These are phyloP conservation scores for Apiospora hydei DNA, from an alignment of 2,329 filamentous ascomycete species.

Conservation along the genomic window DNA sequence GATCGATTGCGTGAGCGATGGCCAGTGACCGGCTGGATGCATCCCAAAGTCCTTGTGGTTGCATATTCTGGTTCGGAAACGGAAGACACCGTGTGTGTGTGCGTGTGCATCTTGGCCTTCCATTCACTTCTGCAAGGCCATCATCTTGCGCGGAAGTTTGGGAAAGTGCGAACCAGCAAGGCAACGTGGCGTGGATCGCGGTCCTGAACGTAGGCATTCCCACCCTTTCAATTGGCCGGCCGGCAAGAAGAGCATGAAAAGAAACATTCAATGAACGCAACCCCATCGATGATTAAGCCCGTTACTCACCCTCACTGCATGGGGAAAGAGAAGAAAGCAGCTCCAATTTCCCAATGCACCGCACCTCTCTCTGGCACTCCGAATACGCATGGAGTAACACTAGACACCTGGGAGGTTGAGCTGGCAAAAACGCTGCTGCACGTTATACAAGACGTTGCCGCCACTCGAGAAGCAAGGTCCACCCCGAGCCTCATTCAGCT, in stretches of 20 bases:
- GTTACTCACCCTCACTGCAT: neutral
- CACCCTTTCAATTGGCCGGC: no score
- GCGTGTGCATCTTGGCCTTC: neutral
- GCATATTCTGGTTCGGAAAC: neutral
- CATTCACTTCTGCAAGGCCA: neutral
- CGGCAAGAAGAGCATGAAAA: neutral
- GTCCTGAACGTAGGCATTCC: neutral
- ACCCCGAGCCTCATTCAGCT: slow-evolving; percentile 11
- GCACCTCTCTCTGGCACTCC: neutral
- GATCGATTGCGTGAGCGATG: neutral
- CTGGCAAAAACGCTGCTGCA: slow-evolving; percentile 1
- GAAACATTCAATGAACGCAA: no score
- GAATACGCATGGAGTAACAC: neutral
- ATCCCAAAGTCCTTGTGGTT: neutral
- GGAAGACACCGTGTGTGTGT: no score
- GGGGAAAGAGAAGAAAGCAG: neutral
- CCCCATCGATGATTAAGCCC: neutral
- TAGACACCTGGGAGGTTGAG: neutral
- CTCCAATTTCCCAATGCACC: no score
- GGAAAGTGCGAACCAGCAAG: neutral
- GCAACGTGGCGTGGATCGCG: neutral
- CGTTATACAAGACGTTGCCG: slow-evolving; percentile 9
- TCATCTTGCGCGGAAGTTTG: neutral
- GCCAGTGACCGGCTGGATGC: neutral
- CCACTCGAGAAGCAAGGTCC: neutral